Percentiles rank a stretch among this genome's conserved stretches.
phyloP scores from a whole-genome alignment of 345 rosid genomes.

The Ricinus communis region DNA sequence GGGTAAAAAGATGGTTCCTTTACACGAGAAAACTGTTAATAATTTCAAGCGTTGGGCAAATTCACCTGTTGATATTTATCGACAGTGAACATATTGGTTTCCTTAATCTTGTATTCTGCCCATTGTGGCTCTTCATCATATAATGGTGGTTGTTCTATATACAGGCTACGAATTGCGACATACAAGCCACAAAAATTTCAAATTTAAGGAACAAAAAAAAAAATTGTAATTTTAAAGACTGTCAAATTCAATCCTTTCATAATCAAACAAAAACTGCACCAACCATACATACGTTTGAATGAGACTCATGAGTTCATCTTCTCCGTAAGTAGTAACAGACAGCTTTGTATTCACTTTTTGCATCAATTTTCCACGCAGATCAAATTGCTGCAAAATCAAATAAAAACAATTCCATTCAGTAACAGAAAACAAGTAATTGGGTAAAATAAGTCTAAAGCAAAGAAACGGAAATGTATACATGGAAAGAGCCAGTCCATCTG shows the following conservation, averaged over 20 bases:
- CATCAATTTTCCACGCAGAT: constrained; percentile 60
- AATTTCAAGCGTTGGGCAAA: too few species aligned
- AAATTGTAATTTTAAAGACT: neutral
- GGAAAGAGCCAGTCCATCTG: constrained; percentile 82
- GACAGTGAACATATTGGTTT: constrained; percentile 86
- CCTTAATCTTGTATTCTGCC: constrained; percentile 93
- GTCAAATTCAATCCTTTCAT: too few species aligned
- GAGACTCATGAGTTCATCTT: constrained; percentile 80
- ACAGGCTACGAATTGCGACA: constrained; percentile 49
- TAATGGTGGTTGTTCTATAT: constrained; percentile 72
- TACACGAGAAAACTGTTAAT: constrained; percentile 12
- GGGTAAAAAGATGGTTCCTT: neutral
- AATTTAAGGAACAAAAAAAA: neutral
- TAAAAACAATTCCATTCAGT: neutral
- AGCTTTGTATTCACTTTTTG: constrained; percentile 72
- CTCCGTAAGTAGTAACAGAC: constrained; percentile 78
- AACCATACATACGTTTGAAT: constrained; percentile 97
- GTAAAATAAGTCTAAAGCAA: too few species aligned
- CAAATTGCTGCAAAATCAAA: constrained; percentile 73
- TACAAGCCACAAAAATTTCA: too few species aligned
- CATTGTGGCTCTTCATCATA: constrained; percentile 66
- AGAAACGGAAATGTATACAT: constrained; percentile 48
- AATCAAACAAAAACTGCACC: too few species aligned
- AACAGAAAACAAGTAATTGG: too few species aligned
- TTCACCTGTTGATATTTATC: constrained; percentile 93